phyloP scores from a whole-genome alignment of 2,329 filamentous ascomycete genomes.

The Talaromyces piceae region DNA sequence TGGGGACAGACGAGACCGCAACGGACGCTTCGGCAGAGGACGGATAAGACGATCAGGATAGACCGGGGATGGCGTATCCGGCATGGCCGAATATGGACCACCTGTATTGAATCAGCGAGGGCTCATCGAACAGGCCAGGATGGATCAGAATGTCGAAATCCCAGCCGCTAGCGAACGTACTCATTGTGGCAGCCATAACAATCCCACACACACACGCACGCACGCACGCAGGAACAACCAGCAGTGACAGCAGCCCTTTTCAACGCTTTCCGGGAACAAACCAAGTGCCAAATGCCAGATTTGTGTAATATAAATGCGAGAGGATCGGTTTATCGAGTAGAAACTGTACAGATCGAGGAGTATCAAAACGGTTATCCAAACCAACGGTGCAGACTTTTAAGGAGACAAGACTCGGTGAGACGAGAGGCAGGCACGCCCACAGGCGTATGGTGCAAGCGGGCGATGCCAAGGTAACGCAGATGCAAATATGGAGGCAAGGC shows the following conservation, averaged over 20 bases:
- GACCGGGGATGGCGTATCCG: slow-evolving; percentile 69
- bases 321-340: not conserved
- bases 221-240: no score
- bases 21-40: slow-evolving; percentile 78
- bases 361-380: slow-evolving; percentile 7
- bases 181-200: slow-evolving; percentile 39
- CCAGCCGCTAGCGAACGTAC: slow-evolving; percentile 25
- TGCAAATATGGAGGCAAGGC: not conserved
- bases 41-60: slow-evolving; percentile 89
- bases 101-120: slow-evolving; percentile 37
- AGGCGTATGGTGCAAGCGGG: not conserved
- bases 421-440: not conserved
- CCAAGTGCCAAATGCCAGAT: not conserved
- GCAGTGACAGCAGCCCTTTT: not conserved
- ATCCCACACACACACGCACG: slow-evolving; percentile 17
- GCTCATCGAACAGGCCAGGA: slow-evolving; percentile 22
- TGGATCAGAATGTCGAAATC: not conserved
- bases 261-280: not conserved
- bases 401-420: slow-evolving; percentile 7
- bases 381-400: slow-evolving; percentile 19
- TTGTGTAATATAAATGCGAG: not conserved
- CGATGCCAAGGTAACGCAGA: not conserved
- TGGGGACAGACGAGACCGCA: slow-evolving; percentile 79
- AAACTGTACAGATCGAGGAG: not conserved
- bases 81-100: slow-evolving; percentile 43